Evolutionary conservation across 2,329 filamentous ascomycete species (phyloP), one percentile per base, ranked within the genome.

Genomic region (Scolecobasidium constrictum): DNA sequence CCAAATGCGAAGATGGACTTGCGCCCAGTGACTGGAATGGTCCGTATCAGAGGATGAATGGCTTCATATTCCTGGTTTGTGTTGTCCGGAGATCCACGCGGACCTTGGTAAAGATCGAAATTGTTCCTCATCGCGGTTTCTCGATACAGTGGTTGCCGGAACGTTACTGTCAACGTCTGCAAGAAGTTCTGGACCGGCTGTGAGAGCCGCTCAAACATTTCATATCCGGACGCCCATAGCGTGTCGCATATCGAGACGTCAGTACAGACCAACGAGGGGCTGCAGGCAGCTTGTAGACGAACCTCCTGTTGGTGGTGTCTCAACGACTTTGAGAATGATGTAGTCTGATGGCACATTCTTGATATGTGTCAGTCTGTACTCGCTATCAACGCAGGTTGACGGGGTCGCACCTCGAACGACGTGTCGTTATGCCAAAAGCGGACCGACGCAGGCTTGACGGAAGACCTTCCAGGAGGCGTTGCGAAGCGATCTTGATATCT

Each of bases 271-370:
- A n/a, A n/a, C n/a, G n/a, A n/a, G n/a, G n/a, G n/a, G n/a, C n/a
- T n/a, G n/a, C n/a, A n/a, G n/a, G n/a, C n/a, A n/a, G n/a, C n/a
- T n/a, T n/a, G n/a, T n/a, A n/a, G n/a, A n/a, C n/a, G 17, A 39
- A 9, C 42, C 42, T 11, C 75, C 75, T 0, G 70, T 75, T 36
- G 64, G 62, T 1, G 76, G 77, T 1, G 80, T 57, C 39, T 73
- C 60, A 3, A 67, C 69, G 2, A 81, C 59, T 20, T 75, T 68
- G n/a, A 83, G 61, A 1, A 73, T 65, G 0, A 77, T 69, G 50
- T 82, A 83, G 53, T 83, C 78, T 5, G 70, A 69, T 0, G 80
- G 79, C 74, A 41, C 62, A n/a, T n/a, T n/a, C n/a, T n/a, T n/a
- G n/a, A n/a, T n/a, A n/a, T n/a, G n/a, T n/a, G n/a, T n/a, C n/a